Percentiles rank a stretch among this genome's conserved stretches.
Evolutionary conservation across 768 basidiomycete species (phyloP).

Genomic region (Chalciporus chontae): DNA sequence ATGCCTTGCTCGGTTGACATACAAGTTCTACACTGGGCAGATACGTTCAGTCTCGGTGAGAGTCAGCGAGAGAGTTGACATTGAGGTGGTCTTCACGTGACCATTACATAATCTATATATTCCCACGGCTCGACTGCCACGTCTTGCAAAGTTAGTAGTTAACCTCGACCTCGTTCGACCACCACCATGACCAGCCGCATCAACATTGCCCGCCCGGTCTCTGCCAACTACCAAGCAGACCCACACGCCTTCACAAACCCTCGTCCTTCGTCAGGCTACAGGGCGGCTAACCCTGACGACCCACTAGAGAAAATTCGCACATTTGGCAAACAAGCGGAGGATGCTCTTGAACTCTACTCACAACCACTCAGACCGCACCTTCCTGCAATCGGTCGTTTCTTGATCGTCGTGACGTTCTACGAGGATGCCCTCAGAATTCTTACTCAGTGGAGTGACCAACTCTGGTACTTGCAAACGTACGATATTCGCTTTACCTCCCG

Average conservation of each 20-base stretch:
- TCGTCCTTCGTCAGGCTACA: constrained; percentile 65
- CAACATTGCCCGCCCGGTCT: constrained; percentile 71
- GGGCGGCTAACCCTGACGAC: constrained; percentile 77
- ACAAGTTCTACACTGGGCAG: neutral
- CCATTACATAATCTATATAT: constrained; percentile 18
- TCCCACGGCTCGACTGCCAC: constrained; percentile 27
- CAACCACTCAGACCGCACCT: constrained; percentile 93
- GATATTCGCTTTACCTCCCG: constrained; percentile 27
- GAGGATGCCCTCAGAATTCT: constrained; percentile 94
- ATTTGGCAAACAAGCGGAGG: constrained; percentile 77
- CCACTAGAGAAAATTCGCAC: constrained; percentile 74
- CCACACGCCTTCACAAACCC: constrained; percentile 80
- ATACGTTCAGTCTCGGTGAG: neutral
- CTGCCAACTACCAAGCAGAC: constrained; percentile 59
- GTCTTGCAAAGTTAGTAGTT: constrained; percentile 10
- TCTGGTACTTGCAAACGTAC: constrained; percentile 96
- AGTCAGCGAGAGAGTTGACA: too few species aligned
- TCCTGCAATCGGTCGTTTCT: constrained; percentile 90
- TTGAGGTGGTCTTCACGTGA: constrained; percentile 23
- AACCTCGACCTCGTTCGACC: constrained; percentile 1
- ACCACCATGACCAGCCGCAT: constrained; percentile 74
- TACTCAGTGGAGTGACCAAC: constrained; percentile 95
- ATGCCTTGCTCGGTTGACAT: constrained; percentile 5
- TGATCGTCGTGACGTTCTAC: constrained; percentile 97
- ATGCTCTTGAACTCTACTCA: constrained; percentile 87